phyloP scores from a whole-genome alignment of 148 eudicot species.

The Fagopyrum tataricum region DNA sequence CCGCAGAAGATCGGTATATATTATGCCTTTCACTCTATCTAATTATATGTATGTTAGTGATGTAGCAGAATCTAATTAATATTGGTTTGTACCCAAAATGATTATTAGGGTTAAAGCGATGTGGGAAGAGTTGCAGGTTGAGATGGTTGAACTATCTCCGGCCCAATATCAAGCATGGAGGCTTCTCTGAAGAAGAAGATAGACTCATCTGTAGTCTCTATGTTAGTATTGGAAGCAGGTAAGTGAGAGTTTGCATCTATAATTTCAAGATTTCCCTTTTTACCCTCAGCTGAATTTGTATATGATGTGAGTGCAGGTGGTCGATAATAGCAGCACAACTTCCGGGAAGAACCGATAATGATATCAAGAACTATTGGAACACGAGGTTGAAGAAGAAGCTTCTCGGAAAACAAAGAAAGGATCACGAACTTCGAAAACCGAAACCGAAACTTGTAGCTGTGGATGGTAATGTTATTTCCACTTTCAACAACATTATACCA shows the following conservation, averaged over 20 bases:
- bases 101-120: slow-evolving; percentile 69
- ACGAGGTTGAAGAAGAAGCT: slow-evolving; percentile 89
- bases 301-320: slow-evolving; percentile 42
- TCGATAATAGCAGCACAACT: slow-evolving; percentile 90
- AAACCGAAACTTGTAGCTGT: slow-evolving; percentile 13
- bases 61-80: background rate
- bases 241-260: background rate
- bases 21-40: background rate
- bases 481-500: background rate
- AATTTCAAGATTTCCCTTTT: background rate
- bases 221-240: slow-evolving; percentile 95
- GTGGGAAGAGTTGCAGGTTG: slow-evolving; percentile 87
- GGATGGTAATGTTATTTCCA: background rate
- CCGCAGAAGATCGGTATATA: slow-evolving; percentile 54
- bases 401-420: slow-evolving; percentile 71
- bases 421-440: slow-evolving; percentile 19
- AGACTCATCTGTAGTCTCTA: slow-evolving; percentile 69
- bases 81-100: background rate
- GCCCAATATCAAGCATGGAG: slow-evolving; percentile 89
- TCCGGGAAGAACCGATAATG: slow-evolving; percentile 94
- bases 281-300: background rate
- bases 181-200: slow-evolving; percentile 89
- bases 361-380: slow-evolving; percentile 94
- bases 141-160: slow-evolving; percentile 87
- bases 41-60: background rate